Evolutionary conservation across 768 basidiomycete genomes (phyloP), one percentile per base, ranked within the genome.

Genomic region (Termitomyces bulborhizus): DNA sequence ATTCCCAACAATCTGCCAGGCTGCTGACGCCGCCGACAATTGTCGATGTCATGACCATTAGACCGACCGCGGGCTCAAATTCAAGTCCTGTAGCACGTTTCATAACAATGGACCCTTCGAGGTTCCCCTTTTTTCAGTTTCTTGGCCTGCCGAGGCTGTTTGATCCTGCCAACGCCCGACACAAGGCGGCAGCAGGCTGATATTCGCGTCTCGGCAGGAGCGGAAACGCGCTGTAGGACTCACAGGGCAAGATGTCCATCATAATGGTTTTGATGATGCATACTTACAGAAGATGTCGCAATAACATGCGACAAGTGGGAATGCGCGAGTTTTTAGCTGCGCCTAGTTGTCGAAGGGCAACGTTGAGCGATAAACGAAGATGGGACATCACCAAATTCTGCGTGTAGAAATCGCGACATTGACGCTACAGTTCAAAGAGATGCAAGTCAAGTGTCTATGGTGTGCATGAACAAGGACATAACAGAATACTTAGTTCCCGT

Each of bases 331-430:
- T 45, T n/a, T 8, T 34, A 13, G 11, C 12, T 34, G 6, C 4
- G 93, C 69, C 40, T 74, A 68, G 12, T 44, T 41, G 3, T 55
- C 27, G 21, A 62, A 55, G 16, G 71, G 72, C 46, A 68, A 74
- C 45, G 71, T 65, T 45, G 73, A 72, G 26, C 93, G 85, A 97
- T 74, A 47, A 97, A 73, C 96, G n/a, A 94, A 73, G 94, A 73
- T 1, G 27, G 13, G 69, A 59, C 90, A 91, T 8, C 62, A 0
- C 72, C 57, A 0, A 73, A 67, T 0, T 75, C 77, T 85, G 90
- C 0, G 64, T 93, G 95, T 0, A 82, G 76, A 6, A 85, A 63
- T 32, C 39, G 47, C 18, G 8, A 48, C 27, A 27, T 9, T 29
- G 34, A 21, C 21, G 21, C 21, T 26, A n/a, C 18, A 29, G 29